Evolutionary conservation across 2,329 filamentous ascomycete genomes (phyloP), one percentile per base, ranked within the genome.

Genomic region (Colletotrichum brevisporum): DNA sequence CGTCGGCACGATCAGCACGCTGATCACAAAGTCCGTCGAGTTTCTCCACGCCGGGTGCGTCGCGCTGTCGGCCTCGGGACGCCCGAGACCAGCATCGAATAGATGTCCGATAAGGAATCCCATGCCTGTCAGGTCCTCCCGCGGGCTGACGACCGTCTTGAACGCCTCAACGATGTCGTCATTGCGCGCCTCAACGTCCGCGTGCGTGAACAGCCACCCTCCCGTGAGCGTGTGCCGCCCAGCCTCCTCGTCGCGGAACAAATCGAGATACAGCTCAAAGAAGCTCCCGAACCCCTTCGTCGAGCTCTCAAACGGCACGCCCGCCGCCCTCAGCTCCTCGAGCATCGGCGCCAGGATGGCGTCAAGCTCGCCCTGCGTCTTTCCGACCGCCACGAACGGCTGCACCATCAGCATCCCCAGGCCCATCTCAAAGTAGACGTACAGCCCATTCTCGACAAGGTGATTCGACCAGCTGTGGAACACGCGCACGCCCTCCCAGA

Each of bases 401-500:
- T 78, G 76, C n/a, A 82, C 78, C 62, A 78, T 77, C 16, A 84
- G 76, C 41, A 76, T 82, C 6, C 79, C 77, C 9, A 76, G 75
- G 26, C 78, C 77, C 1, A 84, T 74, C 53, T 82, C 83, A 70
- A 83, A 85, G 69, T 83, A 84, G 21, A 83, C 76, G 51, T 81
- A 80, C 12, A 85, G 78, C 1, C 83, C 78, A 24, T 79, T 75
- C 26, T 80, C 79, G 54, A 85, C 82, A 47, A 82, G 78, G 67
- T 78, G 72, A 61, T 79, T 80, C 48, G 80, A 73, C 66, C 81
- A 79, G 54, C 78, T 78, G 73, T 88, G 85, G 75, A 85, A 89
- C 13, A 79, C 78, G 10, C 77, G 76, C 6, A 88, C 79, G 1
- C 84, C 83, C 16, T 83, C 75, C 79, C 84, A 89, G 77, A 83